phyloP scores from a whole-genome alignment of 306 rosid genomes.

The Lithocarpus polystachyus region DNA sequence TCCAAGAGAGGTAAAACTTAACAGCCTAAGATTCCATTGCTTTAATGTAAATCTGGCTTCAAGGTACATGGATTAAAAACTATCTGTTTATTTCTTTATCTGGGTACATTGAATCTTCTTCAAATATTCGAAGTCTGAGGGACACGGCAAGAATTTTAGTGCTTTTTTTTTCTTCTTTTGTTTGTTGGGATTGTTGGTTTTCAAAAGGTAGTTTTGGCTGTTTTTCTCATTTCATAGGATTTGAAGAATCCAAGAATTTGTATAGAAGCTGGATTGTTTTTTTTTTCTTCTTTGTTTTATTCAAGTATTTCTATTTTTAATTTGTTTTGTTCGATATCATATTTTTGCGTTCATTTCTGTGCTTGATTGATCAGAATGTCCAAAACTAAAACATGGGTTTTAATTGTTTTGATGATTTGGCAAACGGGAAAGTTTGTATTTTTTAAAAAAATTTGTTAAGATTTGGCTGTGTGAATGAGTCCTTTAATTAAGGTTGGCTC shows the following conservation, averaged over 20 bases:
- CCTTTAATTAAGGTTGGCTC: not conserved
- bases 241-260: not conserved
- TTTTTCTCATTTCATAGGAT: slow-evolving; percentile 15
- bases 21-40: slow-evolving; percentile 8
- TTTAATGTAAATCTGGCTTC: not conserved
- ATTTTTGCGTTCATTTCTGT: not conserved
- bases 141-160: slow-evolving; percentile 23
- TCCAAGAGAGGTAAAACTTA: not conserved
- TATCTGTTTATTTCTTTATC: not conserved
- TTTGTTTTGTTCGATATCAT: not conserved
- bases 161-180: not conserved
- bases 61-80: not conserved
- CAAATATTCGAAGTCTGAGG: slow-evolving; percentile 23
- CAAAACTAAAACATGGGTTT: slow-evolving; percentile 1
- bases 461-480: not conserved
- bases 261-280: not conserved
- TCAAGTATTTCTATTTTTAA: not conserved
- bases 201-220: not conserved
- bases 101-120: slow-evolving; percentile 29
- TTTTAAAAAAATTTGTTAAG: not conserved
- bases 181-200: slow-evolving; percentile 29
- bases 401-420: slow-evolving; percentile 11
- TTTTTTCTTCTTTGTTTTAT: not conserved
- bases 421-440: not conserved
- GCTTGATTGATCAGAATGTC: slow-evolving; percentile 5